These are phyloP conservation scores for Daldinia bambusicola DNA, from an alignment of 495 filamentous ascomycete genomes.

Conservation along the genomic window DNA sequence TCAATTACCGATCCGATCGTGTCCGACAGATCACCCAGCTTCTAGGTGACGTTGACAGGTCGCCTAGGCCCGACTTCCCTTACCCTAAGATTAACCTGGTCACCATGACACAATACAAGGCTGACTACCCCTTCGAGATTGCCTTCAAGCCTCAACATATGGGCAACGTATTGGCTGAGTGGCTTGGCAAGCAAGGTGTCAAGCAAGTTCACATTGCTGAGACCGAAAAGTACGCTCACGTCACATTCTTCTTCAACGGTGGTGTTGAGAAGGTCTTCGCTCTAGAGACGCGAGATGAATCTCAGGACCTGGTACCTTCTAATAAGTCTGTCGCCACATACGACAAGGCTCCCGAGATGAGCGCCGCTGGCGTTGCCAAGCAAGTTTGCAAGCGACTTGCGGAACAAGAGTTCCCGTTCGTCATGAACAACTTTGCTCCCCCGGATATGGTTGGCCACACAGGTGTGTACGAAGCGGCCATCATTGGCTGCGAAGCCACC, in stretches of 20 bases:
- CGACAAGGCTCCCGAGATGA: slow-evolving; percentile 97
- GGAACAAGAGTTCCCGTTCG: slow-evolving; percentile 85
- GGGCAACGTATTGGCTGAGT: slow-evolving; percentile 96
- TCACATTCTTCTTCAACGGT: slow-evolving; percentile 99
- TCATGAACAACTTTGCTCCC: slow-evolving; percentile 99
- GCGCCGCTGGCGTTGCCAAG: slow-evolving; percentile 83
- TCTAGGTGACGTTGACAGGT: slow-evolving; percentile 89
- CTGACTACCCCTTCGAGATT: slow-evolving; percentile 89
- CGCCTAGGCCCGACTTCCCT: slow-evolving; percentile 87
- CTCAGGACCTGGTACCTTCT: slow-evolving; percentile 68
- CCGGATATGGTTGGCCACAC: slow-evolving; percentile 99
- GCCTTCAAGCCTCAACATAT: slow-evolving; percentile 95
- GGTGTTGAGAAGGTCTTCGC: slow-evolving; percentile 97
- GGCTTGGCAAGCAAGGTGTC: slow-evolving; percentile 84
- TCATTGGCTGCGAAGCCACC: slow-evolving; percentile 83
- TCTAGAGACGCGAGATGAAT: slow-evolving; percentile 78
- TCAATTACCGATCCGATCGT: slow-evolving; percentile 99
- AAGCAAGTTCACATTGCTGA: slow-evolving; percentile 97
- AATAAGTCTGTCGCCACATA: slow-evolving; percentile 89
- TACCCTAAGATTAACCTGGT: slow-evolving; percentile 93
- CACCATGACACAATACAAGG: slow-evolving; percentile 99
- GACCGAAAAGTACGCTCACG: slow-evolving; percentile 99
- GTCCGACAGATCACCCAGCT: slow-evolving; percentile 97
- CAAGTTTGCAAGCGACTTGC: slow-evolving; percentile 85
- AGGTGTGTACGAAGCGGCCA: slow-evolving; percentile 95